A percentile compares a stretch with the other conserved stretches of the same genome.
Conservation (phyloP, 2,329 filamentous ascomycete species). For the Aspergillus cejpii region DNA sequence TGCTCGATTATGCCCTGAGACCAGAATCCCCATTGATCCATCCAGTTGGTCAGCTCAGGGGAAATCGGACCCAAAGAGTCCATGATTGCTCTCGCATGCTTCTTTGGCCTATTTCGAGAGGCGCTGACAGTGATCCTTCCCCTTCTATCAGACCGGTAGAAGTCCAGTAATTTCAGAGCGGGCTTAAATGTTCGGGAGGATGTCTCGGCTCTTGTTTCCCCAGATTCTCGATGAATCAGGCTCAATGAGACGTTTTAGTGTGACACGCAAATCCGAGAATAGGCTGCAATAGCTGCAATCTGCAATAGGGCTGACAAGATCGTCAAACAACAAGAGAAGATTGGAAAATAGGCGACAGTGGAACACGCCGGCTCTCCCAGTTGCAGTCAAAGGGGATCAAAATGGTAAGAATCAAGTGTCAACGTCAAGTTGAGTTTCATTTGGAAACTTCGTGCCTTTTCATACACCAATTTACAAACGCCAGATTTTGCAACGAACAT, state of each 20-base stretch:
- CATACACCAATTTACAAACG: conserved; percentile 37
- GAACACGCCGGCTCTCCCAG: not conserved
- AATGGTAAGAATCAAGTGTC: not conserved
- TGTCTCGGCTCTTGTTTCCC: conserved; percentile 34
- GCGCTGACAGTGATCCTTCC: conserved; percentile 24
- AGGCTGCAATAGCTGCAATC: no score
- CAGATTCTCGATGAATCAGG: conserved; percentile 33
- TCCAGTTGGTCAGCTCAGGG: conserved; percentile 38
- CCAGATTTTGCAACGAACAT: conserved; percentile 34
- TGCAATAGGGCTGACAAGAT: no score
- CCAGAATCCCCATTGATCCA: conserved; percentile 5
- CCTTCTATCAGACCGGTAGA: conserved; percentile 36
- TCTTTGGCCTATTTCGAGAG: conserved; percentile 39
- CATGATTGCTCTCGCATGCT: conserved; percentile 40
- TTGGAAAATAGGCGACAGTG: not conserved
- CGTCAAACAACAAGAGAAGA: not conserved
- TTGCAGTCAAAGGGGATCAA: not conserved
- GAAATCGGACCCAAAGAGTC: conserved; percentile 39
- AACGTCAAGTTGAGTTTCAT: conserved; percentile 12
- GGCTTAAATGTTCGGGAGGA: no score
- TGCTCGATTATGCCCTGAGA: no score
- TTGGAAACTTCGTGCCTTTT: conserved; percentile 32
- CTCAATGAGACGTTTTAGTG: no score
- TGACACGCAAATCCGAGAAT: not conserved
- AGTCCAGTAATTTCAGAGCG: conserved; percentile 48